phyloP scores from a whole-genome alignment of 1,284 basidiomycete species.

The Thelephora terrestris region DNA sequence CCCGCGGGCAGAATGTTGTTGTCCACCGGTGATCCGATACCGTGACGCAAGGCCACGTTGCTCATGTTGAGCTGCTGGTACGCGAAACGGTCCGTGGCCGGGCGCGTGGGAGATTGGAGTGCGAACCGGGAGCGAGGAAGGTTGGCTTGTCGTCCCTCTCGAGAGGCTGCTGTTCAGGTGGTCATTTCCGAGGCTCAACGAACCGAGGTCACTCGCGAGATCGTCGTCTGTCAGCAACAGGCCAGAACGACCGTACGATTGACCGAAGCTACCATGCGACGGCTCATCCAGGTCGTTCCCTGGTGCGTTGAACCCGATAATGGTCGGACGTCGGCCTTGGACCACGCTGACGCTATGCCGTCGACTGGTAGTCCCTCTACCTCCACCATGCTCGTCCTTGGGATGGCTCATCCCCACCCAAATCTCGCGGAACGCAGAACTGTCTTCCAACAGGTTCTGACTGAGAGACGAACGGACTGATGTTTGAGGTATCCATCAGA shows the following conservation, averaged over 20 bases:
- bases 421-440: no score
- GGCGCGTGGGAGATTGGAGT: slow-evolving; percentile 54
- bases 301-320: slow-evolving; percentile 65
- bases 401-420: no score
- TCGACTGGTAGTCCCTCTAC: slow-evolving; percentile 73
- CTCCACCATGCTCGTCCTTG: no score
- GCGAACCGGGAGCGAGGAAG: slow-evolving; percentile 60
- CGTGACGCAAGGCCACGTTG: no score
- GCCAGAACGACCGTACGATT: slow-evolving; percentile 33
- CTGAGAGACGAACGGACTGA: slow-evolving; percentile 72
- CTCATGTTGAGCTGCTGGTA: slow-evolving; percentile 51
- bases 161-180: no score
- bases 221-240: slow-evolving; percentile 73
- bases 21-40: no score
- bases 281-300: slow-evolving; percentile 43
- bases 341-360: slow-evolving; percentile 83
- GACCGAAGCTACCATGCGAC: slow-evolving; percentile 29
- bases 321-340: slow-evolving; percentile 57
- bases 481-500: slow-evolving; percentile 67
- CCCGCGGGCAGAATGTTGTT: no score
- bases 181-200: no score
- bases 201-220: no score
- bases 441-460: slow-evolving; percentile 70
- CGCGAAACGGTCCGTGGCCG: slow-evolving; percentile 39
- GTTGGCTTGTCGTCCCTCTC: no score